Conservation (phyloP, 1,139 yeast genomes). For the Candida mesenterica region DNA sequence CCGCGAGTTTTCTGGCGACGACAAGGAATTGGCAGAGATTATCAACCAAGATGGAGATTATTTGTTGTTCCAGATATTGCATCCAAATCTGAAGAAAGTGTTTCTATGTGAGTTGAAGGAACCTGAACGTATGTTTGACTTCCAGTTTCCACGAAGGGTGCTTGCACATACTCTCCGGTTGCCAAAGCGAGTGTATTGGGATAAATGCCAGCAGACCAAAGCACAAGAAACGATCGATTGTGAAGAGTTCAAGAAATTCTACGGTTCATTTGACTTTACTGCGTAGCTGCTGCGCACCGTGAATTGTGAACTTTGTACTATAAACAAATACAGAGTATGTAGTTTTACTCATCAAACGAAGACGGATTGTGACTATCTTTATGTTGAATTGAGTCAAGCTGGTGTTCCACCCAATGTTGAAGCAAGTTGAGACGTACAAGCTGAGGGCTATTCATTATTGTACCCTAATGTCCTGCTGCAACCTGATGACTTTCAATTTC, state of each 20-base stretch:
- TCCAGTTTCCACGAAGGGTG: conserved; percentile 79
- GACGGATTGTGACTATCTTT: no score
- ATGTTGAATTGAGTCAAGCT: no score
- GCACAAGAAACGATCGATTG: conserved; percentile 62
- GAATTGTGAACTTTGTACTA: no score
- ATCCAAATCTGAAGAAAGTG: conserved; percentile 11
- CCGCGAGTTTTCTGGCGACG: conserved; percentile 26
- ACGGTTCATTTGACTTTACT: conserved; percentile 45
- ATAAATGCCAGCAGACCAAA: conserved; percentile 61
- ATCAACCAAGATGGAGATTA: conserved; percentile 38
- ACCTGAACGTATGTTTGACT: conserved; percentile 44
- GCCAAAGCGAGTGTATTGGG: conserved; percentile 71
- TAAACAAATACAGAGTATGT: no score
- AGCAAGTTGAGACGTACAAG: no score
- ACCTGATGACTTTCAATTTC: conserved; percentile 14
- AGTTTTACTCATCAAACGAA: no score
- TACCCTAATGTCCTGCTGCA: not conserved
- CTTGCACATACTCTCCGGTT: conserved; percentile 57
- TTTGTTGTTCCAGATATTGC: conserved; percentile 37
- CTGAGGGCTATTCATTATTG: no score
- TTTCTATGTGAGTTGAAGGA: conserved; percentile 17
- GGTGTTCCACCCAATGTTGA: no score
- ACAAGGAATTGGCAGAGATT: conserved; percentile 19
- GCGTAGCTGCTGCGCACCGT: not conserved
- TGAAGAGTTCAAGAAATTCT: conserved; percentile 52